Evolutionary conservation across 108 stramenopile species (phyloP).

Genomic region (Phaeodactylum tricornutum): DNA sequence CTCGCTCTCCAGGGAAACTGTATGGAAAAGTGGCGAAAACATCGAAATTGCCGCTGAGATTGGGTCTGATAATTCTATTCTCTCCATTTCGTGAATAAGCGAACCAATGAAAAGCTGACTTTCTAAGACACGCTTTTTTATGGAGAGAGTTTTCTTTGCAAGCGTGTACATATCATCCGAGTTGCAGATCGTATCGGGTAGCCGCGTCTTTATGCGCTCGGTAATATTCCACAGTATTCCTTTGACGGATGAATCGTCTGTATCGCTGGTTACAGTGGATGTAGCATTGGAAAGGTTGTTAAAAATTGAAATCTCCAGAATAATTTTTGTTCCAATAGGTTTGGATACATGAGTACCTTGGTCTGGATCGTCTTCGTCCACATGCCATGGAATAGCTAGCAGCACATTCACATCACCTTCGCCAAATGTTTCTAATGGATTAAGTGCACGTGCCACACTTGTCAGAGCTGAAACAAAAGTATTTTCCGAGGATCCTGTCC

Average conservation of each 20-base stretch:
- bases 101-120: too few species aligned
- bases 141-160: constrained; percentile 22
- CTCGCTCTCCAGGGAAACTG: background rate
- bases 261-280: background rate
- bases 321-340: constrained; percentile 12
- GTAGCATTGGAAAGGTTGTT: constrained; percentile 7
- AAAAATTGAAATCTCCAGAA: constrained; percentile 30
- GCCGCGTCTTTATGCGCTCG: background rate
- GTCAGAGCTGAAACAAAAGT: constrained; percentile 1
- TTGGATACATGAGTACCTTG: background rate
- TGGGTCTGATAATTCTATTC: too few species aligned
- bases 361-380: constrained; percentile 2
- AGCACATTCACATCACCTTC: constrained; percentile 36
- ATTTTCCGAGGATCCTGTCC: constrained; percentile 5
- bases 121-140: background rate
- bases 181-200: constrained; percentile 14
- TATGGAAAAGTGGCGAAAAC: background rate
- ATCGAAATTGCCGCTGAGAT: background rate
- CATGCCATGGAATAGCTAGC: constrained; percentile 20
- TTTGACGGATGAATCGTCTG: background rate
- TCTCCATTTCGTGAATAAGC: background rate
- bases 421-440: constrained; percentile 4
- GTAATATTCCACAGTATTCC: background rate
- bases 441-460: background rate
- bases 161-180: constrained; percentile 23